phyloP scores from a whole-genome alignment of 139 green algal species.

The Trebouxia sp. region DNA sequence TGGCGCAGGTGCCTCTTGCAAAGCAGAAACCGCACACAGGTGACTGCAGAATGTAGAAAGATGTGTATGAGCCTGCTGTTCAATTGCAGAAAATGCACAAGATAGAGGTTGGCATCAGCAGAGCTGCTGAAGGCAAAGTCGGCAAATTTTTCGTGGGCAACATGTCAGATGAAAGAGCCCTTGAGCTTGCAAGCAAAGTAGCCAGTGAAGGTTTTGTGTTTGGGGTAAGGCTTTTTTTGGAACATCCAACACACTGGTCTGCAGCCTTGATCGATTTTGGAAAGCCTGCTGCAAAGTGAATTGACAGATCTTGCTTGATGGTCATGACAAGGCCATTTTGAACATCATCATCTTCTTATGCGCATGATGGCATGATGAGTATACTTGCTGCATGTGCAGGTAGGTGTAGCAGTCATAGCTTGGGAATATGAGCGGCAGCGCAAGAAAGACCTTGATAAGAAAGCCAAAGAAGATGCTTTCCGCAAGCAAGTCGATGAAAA shows the following conservation, averaged over 20 bases:
- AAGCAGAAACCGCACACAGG: no score
- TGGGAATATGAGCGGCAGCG: slow-evolving; percentile 55
- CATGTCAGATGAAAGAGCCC: slow-evolving; percentile 82
- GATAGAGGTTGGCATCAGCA: slow-evolving; percentile 70
- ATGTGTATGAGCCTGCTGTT: no score
- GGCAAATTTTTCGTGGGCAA: slow-evolving; percentile 71
- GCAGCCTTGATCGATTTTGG: no score
- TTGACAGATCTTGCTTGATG: no score
- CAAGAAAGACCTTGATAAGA: slow-evolving; percentile 58
- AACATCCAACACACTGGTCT: no score
- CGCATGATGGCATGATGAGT: background rate
- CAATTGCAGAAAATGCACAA: slow-evolving; percentile 54
- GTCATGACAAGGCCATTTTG: no score
- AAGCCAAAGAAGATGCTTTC: slow-evolving; percentile 46
- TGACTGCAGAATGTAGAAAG: no score
- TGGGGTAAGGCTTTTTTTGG: slow-evolving; percentile 36
- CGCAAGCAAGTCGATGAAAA: slow-evolving; percentile 10
- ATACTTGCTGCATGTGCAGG: slow-evolving; percentile 34
- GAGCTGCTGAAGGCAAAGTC: slow-evolving; percentile 73
- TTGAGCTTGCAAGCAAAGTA: slow-evolving; percentile 80
- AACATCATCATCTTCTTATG: no score
- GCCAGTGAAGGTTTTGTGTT: slow-evolving; percentile 80
- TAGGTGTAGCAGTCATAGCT: slow-evolving; percentile 53
- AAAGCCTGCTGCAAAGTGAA: no score
- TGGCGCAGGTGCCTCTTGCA: slow-evolving; percentile 20